A percentile compares a stretch with the other conserved stretches of the same genome.
Conservation (phyloP, 208 protist genomes). For the Trypanosoma cruzi region DNA sequence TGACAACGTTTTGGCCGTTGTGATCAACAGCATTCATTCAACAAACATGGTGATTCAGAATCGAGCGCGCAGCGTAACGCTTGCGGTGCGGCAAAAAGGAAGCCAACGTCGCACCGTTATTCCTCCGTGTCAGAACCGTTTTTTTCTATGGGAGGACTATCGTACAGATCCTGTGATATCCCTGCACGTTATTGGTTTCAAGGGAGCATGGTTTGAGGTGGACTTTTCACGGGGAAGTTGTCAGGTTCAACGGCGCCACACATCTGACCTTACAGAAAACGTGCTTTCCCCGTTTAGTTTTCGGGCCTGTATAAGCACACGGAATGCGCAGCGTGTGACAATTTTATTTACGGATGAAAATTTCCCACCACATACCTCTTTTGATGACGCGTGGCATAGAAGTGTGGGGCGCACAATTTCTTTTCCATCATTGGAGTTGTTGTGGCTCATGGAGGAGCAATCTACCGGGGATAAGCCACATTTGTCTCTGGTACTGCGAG, state of each 20-base stretch:
- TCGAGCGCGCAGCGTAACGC: slow-evolving; percentile 37
- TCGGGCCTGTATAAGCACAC: slow-evolving; percentile 52
- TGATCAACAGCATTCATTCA: slow-evolving; percentile 48
- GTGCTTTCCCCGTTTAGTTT: slow-evolving; percentile 50
- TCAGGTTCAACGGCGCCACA: slow-evolving; percentile 47
- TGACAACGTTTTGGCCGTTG: slow-evolving; percentile 64
- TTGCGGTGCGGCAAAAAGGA: slow-evolving; percentile 72
- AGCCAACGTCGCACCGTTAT: slow-evolving; percentile 59
- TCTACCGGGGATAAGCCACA: slow-evolving; percentile 10
- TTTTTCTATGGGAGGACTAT: slow-evolving; percentile 81
- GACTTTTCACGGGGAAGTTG: slow-evolving; percentile 73
- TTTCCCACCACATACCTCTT: slow-evolving; percentile 47
- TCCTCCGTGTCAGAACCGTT: slow-evolving; percentile 68
- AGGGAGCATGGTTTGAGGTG: slow-evolving; percentile 77
- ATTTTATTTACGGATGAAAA: slow-evolving; percentile 55
- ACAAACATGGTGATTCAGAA: slow-evolving; percentile 83
- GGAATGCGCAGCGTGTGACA: slow-evolving; percentile 55
- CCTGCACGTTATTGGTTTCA: slow-evolving; percentile 64
- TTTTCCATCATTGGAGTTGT: slow-evolving; percentile 47
- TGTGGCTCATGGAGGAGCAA: slow-evolving; percentile 38
- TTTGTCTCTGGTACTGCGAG: slow-evolving; percentile 53
- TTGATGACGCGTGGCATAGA: slow-evolving; percentile 45
- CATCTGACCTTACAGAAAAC: slow-evolving; percentile 14
- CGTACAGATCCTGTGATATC: slow-evolving; percentile 50
- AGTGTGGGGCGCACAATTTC: slow-evolving; percentile 36